Conservation (phyloP, 306 rosid species). For the Cyamopsis tetragonoloba region DNA sequence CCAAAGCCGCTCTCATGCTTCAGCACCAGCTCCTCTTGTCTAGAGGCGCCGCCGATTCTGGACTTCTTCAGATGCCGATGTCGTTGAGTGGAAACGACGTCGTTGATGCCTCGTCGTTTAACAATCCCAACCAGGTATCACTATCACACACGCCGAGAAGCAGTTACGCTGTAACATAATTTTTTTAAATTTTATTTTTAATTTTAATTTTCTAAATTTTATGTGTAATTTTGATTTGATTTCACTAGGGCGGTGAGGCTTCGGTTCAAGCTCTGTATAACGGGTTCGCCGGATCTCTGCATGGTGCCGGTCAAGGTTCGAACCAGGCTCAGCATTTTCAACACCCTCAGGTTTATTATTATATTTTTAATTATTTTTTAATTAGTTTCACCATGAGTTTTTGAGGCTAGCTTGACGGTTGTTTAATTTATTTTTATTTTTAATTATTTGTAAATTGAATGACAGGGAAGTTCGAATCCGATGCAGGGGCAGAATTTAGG, state of each 20-base stretch:
- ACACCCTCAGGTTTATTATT: constrained; percentile 42
- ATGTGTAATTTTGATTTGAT: not conserved
- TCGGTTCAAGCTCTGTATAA: constrained; percentile 50
- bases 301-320: constrained; percentile 33
- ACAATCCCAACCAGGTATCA: constrained; percentile 48
- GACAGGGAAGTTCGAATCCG: constrained; percentile 8
- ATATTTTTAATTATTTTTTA: not conserved
- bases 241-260: constrained; percentile 45
- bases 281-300: constrained; percentile 59
- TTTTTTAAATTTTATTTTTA: not conserved
- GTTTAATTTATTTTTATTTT: not conserved
- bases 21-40: constrained; percentile 73
- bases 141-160: too few relatives aligned
- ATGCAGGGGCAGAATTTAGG: constrained; percentile 51
- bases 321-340: constrained; percentile 59
- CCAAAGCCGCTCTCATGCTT: constrained; percentile 54
- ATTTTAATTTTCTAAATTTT: not conserved
- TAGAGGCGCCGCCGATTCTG: constrained; percentile 30
- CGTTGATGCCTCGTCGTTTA: constrained; percentile 54
- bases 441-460: not conserved
- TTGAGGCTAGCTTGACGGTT: too few relatives aligned
- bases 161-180: not conserved
- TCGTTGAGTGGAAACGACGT: constrained; percentile 48
- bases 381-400: not conserved
- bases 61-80: constrained; percentile 43